Evolutionary conservation across 2,329 filamentous ascomycete species (phyloP).

Genomic region (Phyllachora maydis): DNA sequence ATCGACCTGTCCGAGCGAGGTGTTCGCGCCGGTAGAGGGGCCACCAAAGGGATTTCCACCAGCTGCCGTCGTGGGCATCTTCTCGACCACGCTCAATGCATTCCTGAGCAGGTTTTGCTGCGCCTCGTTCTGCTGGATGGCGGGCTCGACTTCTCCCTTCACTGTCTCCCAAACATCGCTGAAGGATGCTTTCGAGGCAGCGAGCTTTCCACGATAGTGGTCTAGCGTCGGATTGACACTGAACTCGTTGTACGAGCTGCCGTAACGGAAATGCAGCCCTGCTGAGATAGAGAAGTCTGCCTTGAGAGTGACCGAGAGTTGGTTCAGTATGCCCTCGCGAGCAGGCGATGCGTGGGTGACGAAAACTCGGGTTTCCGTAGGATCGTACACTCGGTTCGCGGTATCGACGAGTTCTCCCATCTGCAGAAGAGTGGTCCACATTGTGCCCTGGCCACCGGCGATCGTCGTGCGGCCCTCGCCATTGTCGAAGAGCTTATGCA

Average conservation of each 20-base stretch:
- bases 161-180: conserved; percentile 99
- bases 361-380: conserved; percentile 90
- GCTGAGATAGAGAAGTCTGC: conserved; percentile 97
- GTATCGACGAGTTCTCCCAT: conserved; percentile 98
- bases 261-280: conserved; percentile 93
- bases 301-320: conserved; percentile 91
- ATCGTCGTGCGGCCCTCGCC: conserved; percentile 96
- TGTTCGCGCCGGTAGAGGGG: conserved; percentile 49
- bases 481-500: conserved; percentile 99
- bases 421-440: conserved; percentile 97
- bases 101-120: conserved; percentile 86
- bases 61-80: conserved; percentile 90
- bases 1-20: conserved; percentile 71
- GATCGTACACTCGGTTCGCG: conserved; percentile 93
- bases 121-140: conserved; percentile 80
- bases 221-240: conserved; percentile 96
- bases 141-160: conserved; percentile 84
- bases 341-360: conserved; percentile 94
- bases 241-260: conserved; percentile 99
- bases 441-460: conserved; percentile 91
- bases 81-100: conserved; percentile 82
- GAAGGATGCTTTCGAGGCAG: conserved; percentile 94
- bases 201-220: conserved; percentile 95
- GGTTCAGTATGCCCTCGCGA: conserved; percentile 88
- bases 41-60: conserved; percentile 95